These are phyloP conservation scores for Ustilago tritici DNA, from an alignment of 1,284 basidiomycete genomes.

Conservation along the genomic window DNA sequence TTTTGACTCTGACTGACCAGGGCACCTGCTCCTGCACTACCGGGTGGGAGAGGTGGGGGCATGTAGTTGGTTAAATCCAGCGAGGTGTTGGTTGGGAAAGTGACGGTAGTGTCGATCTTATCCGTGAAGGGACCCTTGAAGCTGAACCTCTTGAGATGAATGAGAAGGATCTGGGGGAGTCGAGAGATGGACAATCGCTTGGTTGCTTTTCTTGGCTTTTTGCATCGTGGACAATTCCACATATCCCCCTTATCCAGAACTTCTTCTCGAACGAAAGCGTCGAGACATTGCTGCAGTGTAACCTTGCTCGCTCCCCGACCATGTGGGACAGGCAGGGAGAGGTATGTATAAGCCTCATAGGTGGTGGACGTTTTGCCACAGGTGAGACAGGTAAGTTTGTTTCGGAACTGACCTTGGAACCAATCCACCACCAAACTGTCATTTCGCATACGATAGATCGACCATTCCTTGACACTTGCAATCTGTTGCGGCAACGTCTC, in stretches of 20 bases:
- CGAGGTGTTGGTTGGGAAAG: conserved; percentile 79
- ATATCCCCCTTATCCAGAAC: conserved; percentile 92
- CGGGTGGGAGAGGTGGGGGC: conserved; percentile 74
- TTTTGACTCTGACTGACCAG: conserved; percentile 54
- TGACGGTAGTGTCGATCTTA: conserved; percentile 74
- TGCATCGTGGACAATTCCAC: conserved; percentile 91
- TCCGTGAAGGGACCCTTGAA: conserved; percentile 92
- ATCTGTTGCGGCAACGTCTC: conserved; percentile 83
- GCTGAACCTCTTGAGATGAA: conserved; percentile 96
- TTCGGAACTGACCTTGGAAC: conserved; percentile 67
- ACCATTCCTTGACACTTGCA: conserved; percentile 55
- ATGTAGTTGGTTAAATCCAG: conserved; percentile 93
- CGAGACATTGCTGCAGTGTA: conserved; percentile 83
- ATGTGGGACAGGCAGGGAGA: conserved; percentile 68
- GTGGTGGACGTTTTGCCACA: conserved; percentile 86
- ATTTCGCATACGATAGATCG: conserved; percentile 65
- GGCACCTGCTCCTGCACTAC: conserved; percentile 19
- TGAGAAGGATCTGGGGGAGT: conserved; percentile 89
- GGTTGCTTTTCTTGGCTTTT: conserved; percentile 81
- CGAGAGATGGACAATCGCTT: conserved; percentile 89
- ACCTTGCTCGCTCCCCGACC: conserved; percentile 77
- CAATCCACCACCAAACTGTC: conserved; percentile 60
- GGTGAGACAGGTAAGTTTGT: conserved; percentile 66
- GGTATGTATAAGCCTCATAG: conserved; percentile 77
- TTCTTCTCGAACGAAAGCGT: conserved; percentile 90